These are phyloP conservation scores for Oenanthe javanica DNA, from an alignment of 140 eudicot species.

Conservation along the genomic window DNA sequence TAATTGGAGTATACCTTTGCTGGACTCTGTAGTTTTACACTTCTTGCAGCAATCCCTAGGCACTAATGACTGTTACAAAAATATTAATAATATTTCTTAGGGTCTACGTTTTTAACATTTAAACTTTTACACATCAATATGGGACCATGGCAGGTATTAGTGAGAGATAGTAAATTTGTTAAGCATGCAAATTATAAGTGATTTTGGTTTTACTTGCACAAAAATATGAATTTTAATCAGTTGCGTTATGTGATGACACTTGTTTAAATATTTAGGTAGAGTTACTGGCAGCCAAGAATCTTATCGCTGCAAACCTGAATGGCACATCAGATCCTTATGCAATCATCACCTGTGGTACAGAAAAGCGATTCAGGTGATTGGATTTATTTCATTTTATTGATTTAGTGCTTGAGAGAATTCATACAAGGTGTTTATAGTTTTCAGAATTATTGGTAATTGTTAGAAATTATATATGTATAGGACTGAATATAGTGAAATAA, in stretches of 20 bases:
- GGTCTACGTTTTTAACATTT: too few species aligned
- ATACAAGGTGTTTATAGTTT: not conserved
- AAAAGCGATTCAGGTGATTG: constrained; percentile 84
- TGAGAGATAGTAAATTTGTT: too few species aligned
- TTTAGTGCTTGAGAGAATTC: not conserved
- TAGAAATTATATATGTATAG: too few species aligned
- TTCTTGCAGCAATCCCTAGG: not conserved
- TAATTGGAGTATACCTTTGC: too few species aligned
- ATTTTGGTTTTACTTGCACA: not conserved
- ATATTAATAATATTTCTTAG: too few species aligned
- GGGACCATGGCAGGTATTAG: too few species aligned
- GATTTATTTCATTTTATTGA: constrained; percentile 5
- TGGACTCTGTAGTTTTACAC: not conserved
- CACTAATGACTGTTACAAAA: not conserved
- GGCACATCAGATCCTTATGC: constrained; percentile 98
- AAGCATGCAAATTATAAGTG: not conserved
- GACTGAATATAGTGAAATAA: too few species aligned
- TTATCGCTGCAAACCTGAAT: constrained; percentile 74
- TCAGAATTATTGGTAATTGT: not conserved
- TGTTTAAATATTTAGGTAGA: constrained; percentile 55
- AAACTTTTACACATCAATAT: too few species aligned
- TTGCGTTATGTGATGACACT: not conserved
- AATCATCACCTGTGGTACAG: constrained; percentile 81
- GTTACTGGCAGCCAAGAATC: constrained; percentile 90
- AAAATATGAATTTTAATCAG: not conserved